Evolutionary conservation across 306 rosid species (phyloP), one percentile per base, ranked within the genome.

Genomic region (Ormosia emarginata): DNA sequence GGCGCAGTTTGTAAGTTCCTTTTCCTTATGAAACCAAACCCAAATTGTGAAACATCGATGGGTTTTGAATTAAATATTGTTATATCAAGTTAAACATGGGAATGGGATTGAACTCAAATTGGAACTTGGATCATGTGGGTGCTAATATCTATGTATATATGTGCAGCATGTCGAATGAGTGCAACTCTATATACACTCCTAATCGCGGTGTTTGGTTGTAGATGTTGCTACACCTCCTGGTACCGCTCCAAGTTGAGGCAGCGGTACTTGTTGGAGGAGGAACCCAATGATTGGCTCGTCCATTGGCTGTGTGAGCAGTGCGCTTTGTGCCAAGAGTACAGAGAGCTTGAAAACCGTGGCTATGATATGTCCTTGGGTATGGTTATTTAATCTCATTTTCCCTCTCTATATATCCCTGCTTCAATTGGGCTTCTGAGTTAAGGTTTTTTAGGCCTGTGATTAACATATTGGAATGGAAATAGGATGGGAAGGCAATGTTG

Each of bases 401-500:
- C 4, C 9, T 36, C 24, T 56, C 3, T 15, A 17, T 56, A 46
- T 46, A 3, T 5, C 8, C 6, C 7, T 36, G 3, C 6, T 32
- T 62, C 24, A 33, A 53, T 53, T 7, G 9, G 29, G 7, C 1
- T 7, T 17, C 30, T 18, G 18, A 50, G 7, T 7, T 56, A 17
- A 17, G 32, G 7, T 55, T 63, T 24, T 24, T 24, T 24, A 1
- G 24, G 24, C 24, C 24, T 24, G 0, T 24, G 8, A 50, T 46
- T 29, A 30, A 30, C 9, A 46, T 13, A 30, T 4, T 12, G 15
- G 2, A 7, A 46, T 69, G 75, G 43, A 56, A 46, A 15, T 29
- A 79, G 92, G 92, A n/a, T 87, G 93, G 91, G 82, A 88, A 37
- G 91, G 87, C 11, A 90, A 90, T 65, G 81, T 73, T 43, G 81